Percentiles rank a stretch among this genome's conserved stretches.
Conservation (phyloP, 2,329 filamentous ascomycete genomes). For the Penicillium paneum region DNA sequence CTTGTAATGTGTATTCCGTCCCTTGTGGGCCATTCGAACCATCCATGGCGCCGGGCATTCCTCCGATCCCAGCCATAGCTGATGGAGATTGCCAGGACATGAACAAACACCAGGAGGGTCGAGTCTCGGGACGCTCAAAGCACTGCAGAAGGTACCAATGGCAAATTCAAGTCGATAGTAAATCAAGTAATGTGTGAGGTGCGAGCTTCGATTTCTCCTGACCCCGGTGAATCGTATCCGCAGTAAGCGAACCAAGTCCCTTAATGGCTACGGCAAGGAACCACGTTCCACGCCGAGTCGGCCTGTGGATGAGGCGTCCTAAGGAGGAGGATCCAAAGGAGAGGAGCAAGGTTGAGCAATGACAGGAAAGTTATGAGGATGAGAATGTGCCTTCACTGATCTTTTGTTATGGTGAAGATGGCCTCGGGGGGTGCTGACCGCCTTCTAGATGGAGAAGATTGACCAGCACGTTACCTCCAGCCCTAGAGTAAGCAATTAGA, state of each 20-base stretch:
- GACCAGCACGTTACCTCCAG: not conserved
- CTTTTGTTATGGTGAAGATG: slow-evolving; percentile 22
- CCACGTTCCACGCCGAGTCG: slow-evolving; percentile 18
- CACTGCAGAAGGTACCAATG: not conserved
- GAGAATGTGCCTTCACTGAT: slow-evolving; percentile 16
- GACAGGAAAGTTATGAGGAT: slow-evolving; percentile 10
- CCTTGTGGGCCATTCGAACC: slow-evolving; percentile 52
- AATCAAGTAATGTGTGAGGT: slow-evolving; percentile 7
- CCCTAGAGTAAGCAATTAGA: not conserved
- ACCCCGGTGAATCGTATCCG: slow-evolving; percentile 19
- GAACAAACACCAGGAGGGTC: slow-evolving; percentile 19
- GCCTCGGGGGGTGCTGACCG: slow-evolving; percentile 18
- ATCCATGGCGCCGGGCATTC: slow-evolving; percentile 48
- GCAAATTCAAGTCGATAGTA: not conserved
- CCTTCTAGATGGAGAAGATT: slow-evolving; percentile 13
- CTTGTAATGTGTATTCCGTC: slow-evolving; percentile 70
- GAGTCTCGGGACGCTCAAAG: not conserved
- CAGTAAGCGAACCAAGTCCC: slow-evolving; percentile 19
- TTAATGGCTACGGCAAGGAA: slow-evolving; percentile 17
- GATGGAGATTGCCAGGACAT: slow-evolving; percentile 72
- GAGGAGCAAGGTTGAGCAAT: slow-evolving; percentile 12
- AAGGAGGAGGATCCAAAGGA: not conserved
- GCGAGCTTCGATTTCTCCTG: slow-evolving; percentile 24
- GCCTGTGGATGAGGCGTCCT: slow-evolving; percentile 3
- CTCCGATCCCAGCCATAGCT: slow-evolving; percentile 58